Evolutionary conservation across 1,284 basidiomycete genomes (phyloP), one percentile per base, ranked within the genome.

Genomic region (Rhodotorula sp.): DNA sequence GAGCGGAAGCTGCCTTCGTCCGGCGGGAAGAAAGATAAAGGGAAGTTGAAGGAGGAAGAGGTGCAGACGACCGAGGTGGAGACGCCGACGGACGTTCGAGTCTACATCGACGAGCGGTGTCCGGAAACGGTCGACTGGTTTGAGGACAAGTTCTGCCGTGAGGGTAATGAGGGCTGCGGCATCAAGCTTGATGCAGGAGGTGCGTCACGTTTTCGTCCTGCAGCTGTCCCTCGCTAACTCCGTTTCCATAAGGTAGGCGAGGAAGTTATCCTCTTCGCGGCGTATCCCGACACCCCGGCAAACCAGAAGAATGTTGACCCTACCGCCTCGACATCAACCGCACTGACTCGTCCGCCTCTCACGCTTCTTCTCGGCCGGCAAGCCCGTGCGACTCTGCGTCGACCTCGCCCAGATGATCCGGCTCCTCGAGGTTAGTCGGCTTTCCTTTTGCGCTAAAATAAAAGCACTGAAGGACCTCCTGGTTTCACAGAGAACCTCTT

Each of bases 341-440:
- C 27, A 1, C 9, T 49, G 0, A n/a, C 54, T 6, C 59, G 59
- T 7, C 62, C 64, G 2, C 20, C 59, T 0, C 62, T 74, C 15
- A 60, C 56, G 1, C 58, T 74, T 0, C 53, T 71, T 8, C 68
- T 74, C 59, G 73, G 71, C 2, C 64, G 71, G 24, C 66, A 64
- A 2, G 36, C 60, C 9, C 55, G 59, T 10, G 34, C 56, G 0
- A 51, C 44, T 2, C 36, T 48, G 22, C 44, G 68, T 5, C 59
- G 62, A 55, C 73, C 73, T 11, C 68, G 73, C 7, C 73, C 73
- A 3, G 73, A 74, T 32, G 73, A 74, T 36, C 73, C 73, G 0
- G 51, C 69, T 29, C 73, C 71, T 46, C 71, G 73, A 64, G 73
- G 73, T 74, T 7, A 29, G 60, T 24, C 8, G 17, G 20, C 27